Conservation (phyloP, 108 stramenopile species). For the Chaetoceros muelleri region DNA sequence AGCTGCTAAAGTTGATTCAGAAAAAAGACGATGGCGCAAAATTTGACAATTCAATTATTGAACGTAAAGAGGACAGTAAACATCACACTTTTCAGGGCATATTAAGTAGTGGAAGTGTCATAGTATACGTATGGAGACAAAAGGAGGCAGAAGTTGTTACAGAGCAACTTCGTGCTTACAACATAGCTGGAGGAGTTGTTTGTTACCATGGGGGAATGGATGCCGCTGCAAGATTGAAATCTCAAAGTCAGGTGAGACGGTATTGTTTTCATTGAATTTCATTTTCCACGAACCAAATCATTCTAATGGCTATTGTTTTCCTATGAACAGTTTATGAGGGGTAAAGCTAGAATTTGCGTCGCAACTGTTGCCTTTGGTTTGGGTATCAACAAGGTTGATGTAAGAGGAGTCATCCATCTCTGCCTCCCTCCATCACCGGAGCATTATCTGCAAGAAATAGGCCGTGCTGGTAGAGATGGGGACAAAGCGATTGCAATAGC, state of each 20-base stretch:
- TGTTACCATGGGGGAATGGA: slow-evolving; percentile 87
- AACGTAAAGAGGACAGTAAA: slow-evolving; percentile 1
- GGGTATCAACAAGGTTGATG: slow-evolving; percentile 95
- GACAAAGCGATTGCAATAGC: slow-evolving; percentile 61
- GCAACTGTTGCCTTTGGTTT: slow-evolving; percentile 96
- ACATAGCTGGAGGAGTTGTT: slow-evolving; percentile 59
- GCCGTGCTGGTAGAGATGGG: slow-evolving; percentile 95
- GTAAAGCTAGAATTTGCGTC: slow-evolving; percentile 82
- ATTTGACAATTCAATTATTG: background rate
- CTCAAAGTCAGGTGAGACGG: slow-evolving; percentile 59
- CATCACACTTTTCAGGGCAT: slow-evolving; percentile 22
- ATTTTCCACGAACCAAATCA: background rate
- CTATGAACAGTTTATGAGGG: slow-evolving; percentile 53
- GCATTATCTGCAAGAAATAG: slow-evolving; percentile 95
- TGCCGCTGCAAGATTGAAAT: slow-evolving; percentile 44
- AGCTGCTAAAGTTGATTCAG: background rate
- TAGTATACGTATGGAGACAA: slow-evolving; percentile 89
- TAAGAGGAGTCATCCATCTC: slow-evolving; percentile 77
- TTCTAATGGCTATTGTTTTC: background rate
- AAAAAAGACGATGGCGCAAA: background rate
- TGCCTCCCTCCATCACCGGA: slow-evolving; percentile 85
- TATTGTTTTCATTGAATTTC: background rate
- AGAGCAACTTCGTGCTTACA: slow-evolving; percentile 48
- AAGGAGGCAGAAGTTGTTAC: slow-evolving; percentile 79
- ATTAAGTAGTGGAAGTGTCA: slow-evolving; percentile 62